phyloP scores from a whole-genome alignment of 202 grass and related monocot species.

The Carex sylvatica region DNA sequence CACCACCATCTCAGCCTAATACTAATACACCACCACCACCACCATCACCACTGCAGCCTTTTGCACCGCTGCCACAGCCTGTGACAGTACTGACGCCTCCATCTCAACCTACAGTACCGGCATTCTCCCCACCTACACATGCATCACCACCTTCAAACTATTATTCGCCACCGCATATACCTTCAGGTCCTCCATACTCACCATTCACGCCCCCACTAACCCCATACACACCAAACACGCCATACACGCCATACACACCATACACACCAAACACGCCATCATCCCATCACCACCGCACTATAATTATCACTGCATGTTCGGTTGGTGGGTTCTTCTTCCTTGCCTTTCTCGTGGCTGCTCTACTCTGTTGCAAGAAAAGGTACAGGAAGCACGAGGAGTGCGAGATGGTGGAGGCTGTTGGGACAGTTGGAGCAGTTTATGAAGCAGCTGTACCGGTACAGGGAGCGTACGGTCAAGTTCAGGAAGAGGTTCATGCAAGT shows the following conservation, averaged over 20 bases:
- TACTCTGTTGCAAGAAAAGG: conserved; percentile 16
- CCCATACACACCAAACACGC: background rate
- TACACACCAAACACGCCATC: background rate
- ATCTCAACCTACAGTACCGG: background rate
- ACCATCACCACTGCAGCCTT: background rate
- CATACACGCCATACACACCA: conserved; percentile 6
- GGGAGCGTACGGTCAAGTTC: background rate
- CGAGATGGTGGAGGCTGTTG: background rate
- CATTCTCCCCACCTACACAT: background rate
- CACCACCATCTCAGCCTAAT: background rate
- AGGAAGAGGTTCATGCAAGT: conserved; percentile 8
- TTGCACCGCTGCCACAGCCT: background rate
- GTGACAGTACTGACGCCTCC: background rate
- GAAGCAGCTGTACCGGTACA: background rate
- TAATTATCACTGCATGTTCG: conserved; percentile 13
- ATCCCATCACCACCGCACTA: background rate
- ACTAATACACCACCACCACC: background rate
- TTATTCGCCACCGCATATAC: background rate
- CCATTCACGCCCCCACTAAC: conserved; percentile 23
- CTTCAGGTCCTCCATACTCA: background rate
- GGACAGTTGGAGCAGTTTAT: background rate
- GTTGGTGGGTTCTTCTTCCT: conserved; percentile 24
- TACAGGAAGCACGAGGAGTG: background rate
- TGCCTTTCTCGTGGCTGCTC: background rate
- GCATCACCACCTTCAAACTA: background rate